These are phyloP conservation scores for Ephemerocybe angulata DNA, from an alignment of 768 basidiomycete species.

Conservation along the genomic window DNA sequence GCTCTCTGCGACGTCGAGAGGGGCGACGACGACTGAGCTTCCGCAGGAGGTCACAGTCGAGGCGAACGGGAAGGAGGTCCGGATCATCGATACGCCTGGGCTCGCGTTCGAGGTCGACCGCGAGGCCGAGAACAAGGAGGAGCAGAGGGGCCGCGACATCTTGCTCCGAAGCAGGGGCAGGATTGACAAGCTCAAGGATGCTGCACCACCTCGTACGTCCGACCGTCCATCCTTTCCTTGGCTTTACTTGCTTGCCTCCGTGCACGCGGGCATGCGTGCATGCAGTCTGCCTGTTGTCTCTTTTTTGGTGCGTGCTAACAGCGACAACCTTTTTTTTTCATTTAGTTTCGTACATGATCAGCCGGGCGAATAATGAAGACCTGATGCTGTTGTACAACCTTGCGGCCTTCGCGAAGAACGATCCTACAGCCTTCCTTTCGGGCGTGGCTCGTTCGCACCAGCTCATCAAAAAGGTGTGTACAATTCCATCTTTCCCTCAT, in stretches of 20 bases:
- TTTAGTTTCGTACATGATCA: conserved; percentile 64
- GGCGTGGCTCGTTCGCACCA: conserved; percentile 72
- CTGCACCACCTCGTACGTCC: conserved; percentile 60
- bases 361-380: conserved; percentile 70
- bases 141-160: conserved; percentile 62
- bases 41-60: conserved; percentile 60
- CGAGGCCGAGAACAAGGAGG: conserved; percentile 35
- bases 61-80: conserved; percentile 46
- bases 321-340: conserved; percentile 10
- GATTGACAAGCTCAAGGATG: conserved; percentile 83
- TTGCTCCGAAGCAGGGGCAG: conserved; percentile 76
- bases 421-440: conserved; percentile 69
- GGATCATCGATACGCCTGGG: conserved; percentile 88
- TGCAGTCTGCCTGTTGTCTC: no score
- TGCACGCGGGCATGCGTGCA: no score
- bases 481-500: background rate
- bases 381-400: conserved; percentile 86
- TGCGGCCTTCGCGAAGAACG: conserved; percentile 70
- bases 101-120: conserved; percentile 50
- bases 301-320: background rate
- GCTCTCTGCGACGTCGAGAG: conserved; percentile 45
- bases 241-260: background rate
- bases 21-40: conserved; percentile 69
- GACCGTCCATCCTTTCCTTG: background rate
- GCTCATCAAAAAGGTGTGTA: conserved; percentile 70